Evolutionary conservation across 345 rosid species (phyloP), one percentile per base, ranked within the genome.

Genomic region (Noccaea bulbosa): DNA sequence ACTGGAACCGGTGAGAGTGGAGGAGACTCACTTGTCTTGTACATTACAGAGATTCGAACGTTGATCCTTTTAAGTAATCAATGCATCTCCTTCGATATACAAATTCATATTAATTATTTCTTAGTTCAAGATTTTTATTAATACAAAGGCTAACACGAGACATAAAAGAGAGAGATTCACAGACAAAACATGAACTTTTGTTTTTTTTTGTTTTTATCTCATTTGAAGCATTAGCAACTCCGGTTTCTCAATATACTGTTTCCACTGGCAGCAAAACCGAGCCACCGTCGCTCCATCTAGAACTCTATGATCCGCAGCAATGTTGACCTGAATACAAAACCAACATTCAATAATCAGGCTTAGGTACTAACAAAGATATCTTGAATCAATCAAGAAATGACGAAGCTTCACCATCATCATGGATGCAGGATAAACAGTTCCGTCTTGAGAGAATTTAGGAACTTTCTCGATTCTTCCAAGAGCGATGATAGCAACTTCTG

Each of bases 231-330:
- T 79, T 24, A 92, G 86, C 77, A 88, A 73, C 81, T 92, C 88
- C 8, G 98, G 98, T 60, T 84, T 90, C 79, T 92, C 96, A 11
- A 92, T 82, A 14, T 83, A 85, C 55, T 74, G 83, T 85, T 92
- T 92, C 98, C 96, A 92, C 70, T 88, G 84, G 32, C 85, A 84
- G 74, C 98, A 92, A 76, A 92, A 92, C 78, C 84, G 80, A 37
- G 98, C 96, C 3, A 92, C 94, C 0, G 92, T 89, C 47, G 96
- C 96, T 62, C 98, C 98, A n/a, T 92, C 96, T 75, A 92, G 60
- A 63, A 92, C 96, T 77, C 96, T 81, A 65, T 90, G 98, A 79
- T 92, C 98, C 4, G 98, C 94, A 11, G 92, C 98, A 0, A 92
- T 82, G 69, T 90, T 92, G 43, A 90, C 86, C 98, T 90, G 82